Conservation (phyloP, 139 green algal genomes). For the Chlamydomonas incerta region DNA sequence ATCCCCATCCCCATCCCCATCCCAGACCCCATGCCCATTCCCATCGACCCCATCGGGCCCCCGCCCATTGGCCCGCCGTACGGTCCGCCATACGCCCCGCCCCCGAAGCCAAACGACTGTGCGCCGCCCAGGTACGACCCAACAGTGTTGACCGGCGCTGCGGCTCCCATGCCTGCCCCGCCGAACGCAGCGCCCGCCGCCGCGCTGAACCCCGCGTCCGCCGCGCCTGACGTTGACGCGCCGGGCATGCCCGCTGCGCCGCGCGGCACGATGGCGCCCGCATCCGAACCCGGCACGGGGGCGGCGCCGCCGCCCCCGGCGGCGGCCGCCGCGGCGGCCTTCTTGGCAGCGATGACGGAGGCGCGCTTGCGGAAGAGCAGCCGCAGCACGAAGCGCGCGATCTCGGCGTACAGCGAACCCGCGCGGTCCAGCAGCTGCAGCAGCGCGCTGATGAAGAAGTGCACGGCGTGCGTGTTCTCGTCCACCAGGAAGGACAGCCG, state of each 20-base stretch:
- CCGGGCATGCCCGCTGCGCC: not conserved
- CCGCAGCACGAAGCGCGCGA: conserved; percentile 93
- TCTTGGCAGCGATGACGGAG: not conserved
- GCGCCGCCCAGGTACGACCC: not conserved
- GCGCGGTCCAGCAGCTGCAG: conserved; percentile 95
- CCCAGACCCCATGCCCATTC: not conserved
- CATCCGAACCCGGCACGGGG: too few relatives aligned
- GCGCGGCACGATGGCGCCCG: not conserved
- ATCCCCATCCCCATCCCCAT: not conserved
- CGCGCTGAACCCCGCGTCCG: not conserved
- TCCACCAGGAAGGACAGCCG: conserved; percentile 97
- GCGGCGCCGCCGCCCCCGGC: not conserved
- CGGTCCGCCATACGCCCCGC: too few relatives aligned
- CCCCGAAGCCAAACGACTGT: not conserved
- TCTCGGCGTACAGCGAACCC: conserved; percentile 94
- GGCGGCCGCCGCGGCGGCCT: not conserved
- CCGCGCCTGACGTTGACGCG: not conserved
- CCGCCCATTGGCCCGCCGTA: too few relatives aligned
- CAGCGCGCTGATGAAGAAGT: conserved; percentile 98
- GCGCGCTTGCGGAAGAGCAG: conserved; percentile 72
- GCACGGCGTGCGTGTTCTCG: conserved; percentile 97
- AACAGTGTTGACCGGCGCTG: not conserved
- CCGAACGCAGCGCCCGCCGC: not conserved
- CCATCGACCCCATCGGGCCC: too few relatives aligned
- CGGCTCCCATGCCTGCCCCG: not conserved